Conservation (phyloP, 1,139 yeast species). For the Geotrichum australiense region DNA sequence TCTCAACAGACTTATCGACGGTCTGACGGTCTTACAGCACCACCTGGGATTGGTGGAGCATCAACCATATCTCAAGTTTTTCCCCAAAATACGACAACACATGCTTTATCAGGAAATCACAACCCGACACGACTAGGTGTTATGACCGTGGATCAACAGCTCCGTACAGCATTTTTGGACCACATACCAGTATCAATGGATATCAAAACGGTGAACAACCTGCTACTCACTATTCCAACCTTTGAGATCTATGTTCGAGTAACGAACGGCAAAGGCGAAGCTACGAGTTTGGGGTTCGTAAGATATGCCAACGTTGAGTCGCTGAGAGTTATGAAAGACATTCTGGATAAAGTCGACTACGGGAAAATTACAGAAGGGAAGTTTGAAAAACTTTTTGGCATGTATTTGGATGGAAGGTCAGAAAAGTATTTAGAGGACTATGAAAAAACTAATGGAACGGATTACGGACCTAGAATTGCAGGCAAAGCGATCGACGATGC, state of each 20-base stretch:
- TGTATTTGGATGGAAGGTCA: slow-evolving; percentile 19
- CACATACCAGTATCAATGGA: slow-evolving; percentile 30
- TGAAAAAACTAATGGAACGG: slow-evolving; percentile 19
- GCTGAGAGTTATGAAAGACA: slow-evolving; percentile 23
- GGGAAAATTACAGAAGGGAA: slow-evolving; percentile 19
- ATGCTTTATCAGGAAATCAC: slow-evolving; percentile 26
- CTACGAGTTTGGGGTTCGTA: slow-evolving; percentile 25
- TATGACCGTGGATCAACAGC: slow-evolving; percentile 28
- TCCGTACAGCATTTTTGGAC: slow-evolving; percentile 30
- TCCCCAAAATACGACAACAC: not conserved
- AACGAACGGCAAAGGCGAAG: slow-evolving; percentile 21
- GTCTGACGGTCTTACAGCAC: slow-evolving; percentile 7
- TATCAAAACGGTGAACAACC: slow-evolving; percentile 25
- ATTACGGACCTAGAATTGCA: slow-evolving; percentile 16
- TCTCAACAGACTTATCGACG: slow-evolving; percentile 5
- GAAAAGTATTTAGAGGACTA: slow-evolving; percentile 19
- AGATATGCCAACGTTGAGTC: slow-evolving; percentile 22
- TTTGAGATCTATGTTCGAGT: slow-evolving; percentile 24
- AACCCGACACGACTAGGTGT: slow-evolving; percentile 31
- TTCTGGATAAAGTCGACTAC: slow-evolving; percentile 23
- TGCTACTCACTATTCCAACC: slow-evolving; percentile 26
- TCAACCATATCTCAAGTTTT: not conserved
- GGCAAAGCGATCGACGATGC: slow-evolving; percentile 13
- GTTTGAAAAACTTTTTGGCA: slow-evolving; percentile 20
- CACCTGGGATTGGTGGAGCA: slow-evolving; percentile 2